Base-by-base conservation (phyloP, 768 basidiomycete species). In the Lyophyllum semitale region DNA sequence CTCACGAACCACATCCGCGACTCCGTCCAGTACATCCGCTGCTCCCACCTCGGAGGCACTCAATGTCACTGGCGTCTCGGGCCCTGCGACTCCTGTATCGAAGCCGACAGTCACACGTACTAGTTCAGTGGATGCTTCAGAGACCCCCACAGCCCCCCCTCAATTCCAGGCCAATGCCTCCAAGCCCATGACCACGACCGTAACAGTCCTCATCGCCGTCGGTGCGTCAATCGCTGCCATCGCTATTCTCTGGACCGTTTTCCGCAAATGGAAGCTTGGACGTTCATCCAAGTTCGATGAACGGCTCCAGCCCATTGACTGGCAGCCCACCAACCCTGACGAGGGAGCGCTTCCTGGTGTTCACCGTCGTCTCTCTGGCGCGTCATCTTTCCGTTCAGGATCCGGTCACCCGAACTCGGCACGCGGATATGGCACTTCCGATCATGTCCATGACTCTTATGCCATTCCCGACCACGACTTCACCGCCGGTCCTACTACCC, bases 251-350 rank as follows among this genome's bases (percentile, higher is more conserved):
- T 95, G 93, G 93, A 95, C 92, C 45, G 73, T 93, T 66, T 89
- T 94, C 78, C 88, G 93, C 75, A 93, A 94, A 71, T 93, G 91
- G 89, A 93, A 93, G 75, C 85, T 94, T 66, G 84, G 83, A 51
- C 84, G 88, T 54, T 93, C 92, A 27, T 79, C 83, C 65, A 80
- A 83, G 63, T 94, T 94, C 68, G 89, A 91, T 63, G 84, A 85
- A 58, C 90, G 92, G 61, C 83, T 95, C 75, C 84, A 89, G 55
- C 92, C 93, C 57, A 91, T 94, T 66, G 86, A 93, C 74, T 94
- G 90, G 91, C 84, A 89, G 66, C 89, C 90, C n/a, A 78, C 81
- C 42, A 72, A 66, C 50, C 73, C 73, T 3, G 79, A 80, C 8
- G 79, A 82, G 52, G 79, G 70, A 55, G 68, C 78, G 46, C 73